A percentile compares a stretch with the other conserved stretches of the same genome.
Evolutionary conservation across 352 stramenopile genomes (phyloP).

Genomic region (Phytophthora megakarya): DNA sequence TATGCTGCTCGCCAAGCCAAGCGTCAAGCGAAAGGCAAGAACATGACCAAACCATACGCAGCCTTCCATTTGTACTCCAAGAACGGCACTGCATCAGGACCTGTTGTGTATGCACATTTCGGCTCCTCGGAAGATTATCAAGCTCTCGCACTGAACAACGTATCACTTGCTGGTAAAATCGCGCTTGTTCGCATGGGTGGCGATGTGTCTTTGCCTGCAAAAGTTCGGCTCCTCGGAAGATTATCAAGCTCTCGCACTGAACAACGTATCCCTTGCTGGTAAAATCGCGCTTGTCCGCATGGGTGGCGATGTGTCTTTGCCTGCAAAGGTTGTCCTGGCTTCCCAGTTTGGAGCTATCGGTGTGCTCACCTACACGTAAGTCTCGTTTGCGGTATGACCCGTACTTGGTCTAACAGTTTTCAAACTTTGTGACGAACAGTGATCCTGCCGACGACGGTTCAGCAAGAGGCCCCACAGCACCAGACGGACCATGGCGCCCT

Average conservation of each 20-base stretch:
- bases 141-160: slow-evolving; percentile 49
- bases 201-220: slow-evolving; percentile 69
- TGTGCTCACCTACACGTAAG: slow-evolving; percentile 81
- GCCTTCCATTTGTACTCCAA: slow-evolving; percentile 86
- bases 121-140: slow-evolving; percentile 69
- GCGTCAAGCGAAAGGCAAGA: slow-evolving; percentile 37
- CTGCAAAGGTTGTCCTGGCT: slow-evolving; percentile 75
- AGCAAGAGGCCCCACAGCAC: slow-evolving; percentile 53
- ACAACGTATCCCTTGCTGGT: slow-evolving; percentile 55
- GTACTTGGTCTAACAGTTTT: neutral
- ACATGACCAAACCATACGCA: slow-evolving; percentile 37
- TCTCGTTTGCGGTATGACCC: neutral
- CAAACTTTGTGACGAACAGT: slow-evolving; percentile 28
- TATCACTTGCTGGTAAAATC: slow-evolving; percentile 59
- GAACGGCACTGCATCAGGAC: slow-evolving; percentile 63
- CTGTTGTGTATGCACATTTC: slow-evolving; percentile 81
- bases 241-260: slow-evolving; percentile 58
- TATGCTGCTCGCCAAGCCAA: slow-evolving; percentile 29
- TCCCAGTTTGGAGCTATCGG: slow-evolving; percentile 60
- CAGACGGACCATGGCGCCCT: slow-evolving; percentile 72
- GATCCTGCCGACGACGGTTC: slow-evolving; percentile 71
- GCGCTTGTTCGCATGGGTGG: slow-evolving; percentile 72
- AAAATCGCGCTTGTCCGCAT: slow-evolving; percentile 71
- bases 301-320: slow-evolving; percentile 65
- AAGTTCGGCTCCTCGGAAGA: slow-evolving; percentile 70